Evolutionary conservation across 495 filamentous ascomycete genomes (phyloP), one percentile per base, ranked within the genome.

Genomic region (Penicillium lagena): DNA sequence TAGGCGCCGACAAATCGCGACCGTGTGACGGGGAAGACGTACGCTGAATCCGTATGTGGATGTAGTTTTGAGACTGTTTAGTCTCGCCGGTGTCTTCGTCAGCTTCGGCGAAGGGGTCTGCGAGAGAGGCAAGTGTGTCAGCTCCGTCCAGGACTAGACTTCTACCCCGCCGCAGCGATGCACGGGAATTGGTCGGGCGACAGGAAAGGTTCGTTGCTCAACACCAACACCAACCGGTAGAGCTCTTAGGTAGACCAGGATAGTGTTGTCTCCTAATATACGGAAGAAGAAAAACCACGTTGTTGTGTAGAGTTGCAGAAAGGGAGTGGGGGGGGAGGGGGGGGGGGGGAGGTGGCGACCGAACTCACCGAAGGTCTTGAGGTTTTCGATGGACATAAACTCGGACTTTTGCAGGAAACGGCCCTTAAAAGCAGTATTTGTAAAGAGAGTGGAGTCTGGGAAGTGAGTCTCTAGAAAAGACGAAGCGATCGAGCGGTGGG

Each of bases 341-440:
- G 49, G 56, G 45, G 58, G 47, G 49, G 54, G 51, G 48, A 58
- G 56, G 53, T 66, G 63, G 56, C 52, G 51, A 54, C 43, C 43
- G 43, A 38, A 79, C 90, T 72, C 70, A 96, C 90, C 93, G 85
- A 91, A 93, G 82, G 89, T 85, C 83, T 95, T 95, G 75, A 96
- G 88, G 81, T 97, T 96, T 93, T 96, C 87, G 89, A 96, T 96
- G 84, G 90, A 95, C 90, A 95, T 96, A 95, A 94, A 95, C 86
- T 89, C 74, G 73, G 66, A 64, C 64, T 75, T 68, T 71, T 45
- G 49, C 56, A 36, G 45, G 56, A 65, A 71, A 66, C 51, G 60
- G 59, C 55, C 55, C 59, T 71, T 66, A 65, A 67, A 68, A 72
- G 59, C 54, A 55, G 59, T 63, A 29, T 68, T 60, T 54, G 51